Percentiles rank a stretch among this genome's conserved stretches.
Evolutionary conservation across 257 asterid species (phyloP).

Genomic region (Leptodermis oblonga): DNA sequence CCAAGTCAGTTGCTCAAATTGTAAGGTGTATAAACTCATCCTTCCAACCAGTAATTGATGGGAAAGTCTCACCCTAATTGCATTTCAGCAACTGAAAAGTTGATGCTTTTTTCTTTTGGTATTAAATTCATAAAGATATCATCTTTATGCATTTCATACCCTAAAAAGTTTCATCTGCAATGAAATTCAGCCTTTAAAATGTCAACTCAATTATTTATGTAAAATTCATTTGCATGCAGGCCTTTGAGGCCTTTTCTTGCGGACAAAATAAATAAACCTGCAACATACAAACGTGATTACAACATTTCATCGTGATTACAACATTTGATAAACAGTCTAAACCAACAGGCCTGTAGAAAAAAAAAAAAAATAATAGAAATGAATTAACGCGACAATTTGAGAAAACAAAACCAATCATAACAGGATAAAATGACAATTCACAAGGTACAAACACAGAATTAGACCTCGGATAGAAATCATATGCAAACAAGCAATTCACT

Average conservation of each 20-base stretch:
- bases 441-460: background rate
- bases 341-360: background rate
- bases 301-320: no score
- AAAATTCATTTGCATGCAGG: slow-evolving; percentile 11
- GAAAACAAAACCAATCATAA: background rate
- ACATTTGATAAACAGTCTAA: background rate
- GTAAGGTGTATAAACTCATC: background rate
- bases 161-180: slow-evolving; percentile 7
- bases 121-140: background rate
- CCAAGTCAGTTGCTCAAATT: background rate
- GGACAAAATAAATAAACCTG: background rate
- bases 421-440: background rate
- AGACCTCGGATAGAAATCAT: background rate
- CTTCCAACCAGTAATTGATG: background rate
- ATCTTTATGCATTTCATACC: slow-evolving; percentile 1
- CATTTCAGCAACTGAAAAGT: background rate
- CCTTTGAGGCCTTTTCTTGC: background rate
- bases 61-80: slow-evolving; percentile 7
- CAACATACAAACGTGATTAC: background rate
- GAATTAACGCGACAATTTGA: no score
- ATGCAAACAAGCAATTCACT: slow-evolving; percentile 1
- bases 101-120: background rate
- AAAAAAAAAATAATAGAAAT: background rate
- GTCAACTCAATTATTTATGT: slow-evolving; percentile 1
- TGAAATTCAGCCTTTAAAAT: background rate